These are phyloP conservation scores for Fusarium sp. DNA, from an alignment of 2,329 filamentous ascomycete genomes.

Conservation along the genomic window DNA sequence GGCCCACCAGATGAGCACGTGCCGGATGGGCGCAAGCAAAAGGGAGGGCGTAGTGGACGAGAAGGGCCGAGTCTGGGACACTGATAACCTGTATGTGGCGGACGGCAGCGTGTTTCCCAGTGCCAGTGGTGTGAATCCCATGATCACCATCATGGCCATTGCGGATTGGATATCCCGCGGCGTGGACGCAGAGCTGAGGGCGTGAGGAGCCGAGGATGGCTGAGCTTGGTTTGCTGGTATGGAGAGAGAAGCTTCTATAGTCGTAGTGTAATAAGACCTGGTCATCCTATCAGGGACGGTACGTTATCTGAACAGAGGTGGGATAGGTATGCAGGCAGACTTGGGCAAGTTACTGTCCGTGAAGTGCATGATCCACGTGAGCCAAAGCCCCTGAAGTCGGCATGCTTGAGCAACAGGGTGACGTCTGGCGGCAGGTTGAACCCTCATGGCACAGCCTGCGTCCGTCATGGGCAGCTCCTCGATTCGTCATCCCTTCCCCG, in stretches of 20 bases:
- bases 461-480: constrained; percentile 26
- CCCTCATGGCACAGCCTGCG: constrained; percentile 8
- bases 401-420: constrained; percentile 30
- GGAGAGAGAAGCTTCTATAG: constrained; percentile 16
- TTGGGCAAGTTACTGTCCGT: constrained; percentile 20
- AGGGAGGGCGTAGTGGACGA: constrained; percentile 72
- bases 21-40: constrained; percentile 75
- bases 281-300: constrained; percentile 34
- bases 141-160: constrained; percentile 83
- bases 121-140: constrained; percentile 85
- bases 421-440: constrained; percentile 23
- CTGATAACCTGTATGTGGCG: constrained; percentile 76
- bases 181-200: constrained; percentile 63
- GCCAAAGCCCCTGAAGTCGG: constrained; percentile 28
- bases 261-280: constrained; percentile 21
- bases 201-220: constrained; percentile 22
- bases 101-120: constrained; percentile 84
- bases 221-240: constrained; percentile 10
- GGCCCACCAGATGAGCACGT: constrained; percentile 88
- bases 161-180: constrained; percentile 75
- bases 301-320: constrained; percentile 16
- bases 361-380: constrained; percentile 12
- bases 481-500: constrained; percentile 31
- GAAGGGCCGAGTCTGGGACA: constrained; percentile 76
- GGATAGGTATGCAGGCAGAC: constrained; percentile 27